Evolutionary conservation across 768 basidiomycete species (phyloP).

Genomic region (Hydnomerulius pinastri): DNA sequence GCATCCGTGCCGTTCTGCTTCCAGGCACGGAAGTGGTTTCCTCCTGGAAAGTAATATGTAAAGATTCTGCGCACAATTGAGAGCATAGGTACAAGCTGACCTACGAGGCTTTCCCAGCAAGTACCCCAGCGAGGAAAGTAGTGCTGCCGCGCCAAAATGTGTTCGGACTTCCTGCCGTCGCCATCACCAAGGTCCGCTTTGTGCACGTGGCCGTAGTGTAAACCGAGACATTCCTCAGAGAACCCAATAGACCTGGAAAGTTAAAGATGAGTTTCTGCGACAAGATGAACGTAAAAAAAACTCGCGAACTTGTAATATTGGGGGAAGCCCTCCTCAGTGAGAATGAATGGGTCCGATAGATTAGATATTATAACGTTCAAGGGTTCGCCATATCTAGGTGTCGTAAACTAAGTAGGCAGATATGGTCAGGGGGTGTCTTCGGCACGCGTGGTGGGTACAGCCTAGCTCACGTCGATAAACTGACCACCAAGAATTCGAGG

Average conservation of each 20-base stretch:
- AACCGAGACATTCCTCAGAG: slow-evolving; percentile 77
- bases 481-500: slow-evolving; percentile 73
- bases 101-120: slow-evolving; percentile 84
- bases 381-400: slow-evolving; percentile 70
- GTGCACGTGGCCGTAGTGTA: slow-evolving; percentile 76
- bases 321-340: slow-evolving; percentile 72
- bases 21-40: slow-evolving; percentile 89
- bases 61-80: not conserved
- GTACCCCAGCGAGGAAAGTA: slow-evolving; percentile 82
- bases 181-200: slow-evolving; percentile 85
- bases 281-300: not conserved
- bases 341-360: slow-evolving; percentile 74
- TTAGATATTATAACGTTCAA: slow-evolving; percentile 83
- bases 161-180: slow-evolving; percentile 65
- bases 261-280: not conserved
- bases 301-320: slow-evolving; percentile 61
- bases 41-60: slow-evolving; percentile 45
- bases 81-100: slow-evolving; percentile 31
- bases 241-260: slow-evolving; percentile 71
- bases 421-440: not conserved
- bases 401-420: slow-evolving; percentile 59
- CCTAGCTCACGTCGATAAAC: slow-evolving; percentile 66
- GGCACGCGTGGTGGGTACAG: not conserved
- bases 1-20: slow-evolving; percentile 79
- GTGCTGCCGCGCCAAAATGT: slow-evolving; percentile 74